Conservation (phyloP, 768 basidiomycete species). For the Kwoniella heveanensis region DNA sequence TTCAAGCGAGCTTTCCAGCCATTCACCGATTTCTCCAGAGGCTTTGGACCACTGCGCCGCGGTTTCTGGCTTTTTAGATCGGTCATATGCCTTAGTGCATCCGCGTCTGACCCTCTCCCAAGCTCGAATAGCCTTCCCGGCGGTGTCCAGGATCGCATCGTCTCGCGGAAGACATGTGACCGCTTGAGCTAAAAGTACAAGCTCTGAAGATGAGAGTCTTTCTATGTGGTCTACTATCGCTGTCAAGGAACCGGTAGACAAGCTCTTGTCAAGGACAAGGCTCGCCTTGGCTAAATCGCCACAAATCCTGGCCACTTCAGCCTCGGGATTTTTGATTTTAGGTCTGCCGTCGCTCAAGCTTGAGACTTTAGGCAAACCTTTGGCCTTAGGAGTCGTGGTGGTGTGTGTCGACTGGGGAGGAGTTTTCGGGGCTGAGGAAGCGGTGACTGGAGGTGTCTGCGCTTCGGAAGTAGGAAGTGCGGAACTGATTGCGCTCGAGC, state of each 20-base stretch:
- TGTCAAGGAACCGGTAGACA: not conserved
- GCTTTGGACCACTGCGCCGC: not conserved
- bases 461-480: too few relatives aligned
- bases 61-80: not conserved
- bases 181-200: constrained; percentile 10
- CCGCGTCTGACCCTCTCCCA: constrained; percentile 35
- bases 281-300: constrained; percentile 31
- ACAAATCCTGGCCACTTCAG: constrained; percentile 19
- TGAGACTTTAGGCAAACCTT: not conserved
- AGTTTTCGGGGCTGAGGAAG: not conserved
- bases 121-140: constrained; percentile 34
- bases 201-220: not conserved
- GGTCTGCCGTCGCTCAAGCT: not conserved
- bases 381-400: not conserved
- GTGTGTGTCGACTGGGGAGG: constrained; percentile 2
- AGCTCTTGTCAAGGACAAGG: constrained; percentile 21
- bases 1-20: constrained; percentile 11
- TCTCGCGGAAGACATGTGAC: constrained; percentile 13
- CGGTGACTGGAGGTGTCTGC: not conserved
- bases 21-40: not conserved
- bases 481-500: not conserved
- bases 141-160: constrained; percentile 6
- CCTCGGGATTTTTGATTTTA: constrained; percentile 27
- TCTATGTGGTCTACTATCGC: not conserved
- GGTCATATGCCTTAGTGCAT: constrained; percentile 18